These are phyloP conservation scores for Aspergillus vadensis DNA, from an alignment of 2,329 filamentous ascomycete genomes.

Conservation along the genomic window DNA sequence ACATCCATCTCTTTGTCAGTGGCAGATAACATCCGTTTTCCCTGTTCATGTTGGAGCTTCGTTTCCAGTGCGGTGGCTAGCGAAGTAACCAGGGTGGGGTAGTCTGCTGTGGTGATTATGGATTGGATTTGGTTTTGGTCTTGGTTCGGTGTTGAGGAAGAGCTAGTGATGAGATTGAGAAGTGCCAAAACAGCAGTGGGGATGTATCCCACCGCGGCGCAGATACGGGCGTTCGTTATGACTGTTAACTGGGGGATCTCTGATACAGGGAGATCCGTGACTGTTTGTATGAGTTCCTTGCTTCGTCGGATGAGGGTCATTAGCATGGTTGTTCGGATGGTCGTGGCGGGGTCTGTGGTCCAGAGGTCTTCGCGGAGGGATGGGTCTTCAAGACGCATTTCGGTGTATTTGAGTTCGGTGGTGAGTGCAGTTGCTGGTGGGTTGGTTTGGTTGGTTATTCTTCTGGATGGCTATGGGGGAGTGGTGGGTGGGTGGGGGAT, in stretches of 20 bases:
- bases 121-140: neutral
- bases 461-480: neutral
- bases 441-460: neutral
- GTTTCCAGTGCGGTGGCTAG: slow-evolving; percentile 17
- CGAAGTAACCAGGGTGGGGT: neutral
- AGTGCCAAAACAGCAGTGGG: neutral
- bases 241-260: neutral
- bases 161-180: neutral
- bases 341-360: slow-evolving; percentile 17
- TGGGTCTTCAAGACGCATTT: slow-evolving; percentile 23
- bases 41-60: slow-evolving; percentile 1
- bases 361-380: slow-evolving; percentile 26
- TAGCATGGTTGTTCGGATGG: slow-evolving; percentile 24
- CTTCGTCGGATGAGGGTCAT: slow-evolving; percentile 20
- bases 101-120: neutral
- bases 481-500: neutral
- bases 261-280: neutral
- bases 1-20: slow-evolving; percentile 22
- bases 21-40: slow-evolving; percentile 11
- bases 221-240: neutral
- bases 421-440: slow-evolving; percentile 19
- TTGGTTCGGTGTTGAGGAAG: too few species aligned
- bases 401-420: slow-evolving; percentile 21
- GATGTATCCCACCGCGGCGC: slow-evolving; percentile 2
- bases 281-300: slow-evolving; percentile 21